A percentile compares a stretch with the other conserved stretches of the same genome.
phyloP scores from a whole-genome alignment of 2,329 filamentous ascomycete genomes.

The Hypomyces rosellus region DNA sequence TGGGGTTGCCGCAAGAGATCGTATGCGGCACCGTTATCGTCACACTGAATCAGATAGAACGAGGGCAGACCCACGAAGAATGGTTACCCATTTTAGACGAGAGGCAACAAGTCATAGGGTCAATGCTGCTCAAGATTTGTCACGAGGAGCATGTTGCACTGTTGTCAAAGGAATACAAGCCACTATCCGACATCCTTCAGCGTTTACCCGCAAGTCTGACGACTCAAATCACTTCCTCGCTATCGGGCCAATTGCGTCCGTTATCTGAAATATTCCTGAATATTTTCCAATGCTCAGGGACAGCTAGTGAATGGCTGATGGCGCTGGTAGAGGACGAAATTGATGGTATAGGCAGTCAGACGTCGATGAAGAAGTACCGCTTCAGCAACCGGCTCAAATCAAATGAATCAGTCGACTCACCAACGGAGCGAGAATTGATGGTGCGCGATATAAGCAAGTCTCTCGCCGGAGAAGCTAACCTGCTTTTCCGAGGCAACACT shows the following conservation, averaged over 20 bases:
- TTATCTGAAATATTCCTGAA: constrained; percentile 83
- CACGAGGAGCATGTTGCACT: constrained; percentile 88
- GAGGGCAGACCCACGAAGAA: constrained; percentile 72
- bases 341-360: constrained; percentile 81
- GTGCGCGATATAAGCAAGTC: constrained; percentile 75
- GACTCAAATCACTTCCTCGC: constrained; percentile 70
- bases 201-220: constrained; percentile 79
- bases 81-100: constrained; percentile 82
- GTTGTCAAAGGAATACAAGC: constrained; percentile 76
- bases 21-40: constrained; percentile 73
- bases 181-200: constrained; percentile 76
- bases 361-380: constrained; percentile 64
- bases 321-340: constrained; percentile 94
- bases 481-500: constrained; percentile 92
- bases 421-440: constrained; percentile 61
- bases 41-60: constrained; percentile 69
- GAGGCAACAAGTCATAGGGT: constrained; percentile 68
- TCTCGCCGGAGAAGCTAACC: constrained; percentile 79
- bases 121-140: constrained; percentile 75
- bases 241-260: constrained; percentile 71
- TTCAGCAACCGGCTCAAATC: constrained; percentile 67
- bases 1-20: constrained; percentile 41
- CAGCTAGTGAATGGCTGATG: constrained; percentile 83
- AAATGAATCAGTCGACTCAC: constrained; percentile 52
- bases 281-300: constrained; percentile 89